Conservation (phyloP, 129 eudicot species). For the Saussurea involucrata region DNA sequence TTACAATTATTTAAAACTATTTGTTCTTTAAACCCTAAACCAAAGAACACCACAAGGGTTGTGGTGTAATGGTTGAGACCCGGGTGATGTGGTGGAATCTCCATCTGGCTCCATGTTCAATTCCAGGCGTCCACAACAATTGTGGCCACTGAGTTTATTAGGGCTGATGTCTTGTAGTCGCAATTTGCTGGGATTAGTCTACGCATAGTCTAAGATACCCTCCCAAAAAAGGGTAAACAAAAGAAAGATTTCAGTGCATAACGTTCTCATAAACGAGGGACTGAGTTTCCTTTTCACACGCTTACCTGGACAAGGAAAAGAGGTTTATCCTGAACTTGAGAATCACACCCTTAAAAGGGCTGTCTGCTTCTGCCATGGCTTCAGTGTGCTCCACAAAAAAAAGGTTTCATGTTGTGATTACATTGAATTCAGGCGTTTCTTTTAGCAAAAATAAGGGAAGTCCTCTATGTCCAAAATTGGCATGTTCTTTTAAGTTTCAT, state of each 20-base stretch:
- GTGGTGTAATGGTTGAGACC: too few relatives aligned
- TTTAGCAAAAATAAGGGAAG: not conserved
- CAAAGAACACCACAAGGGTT: not conserved
- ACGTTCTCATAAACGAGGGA: not conserved
- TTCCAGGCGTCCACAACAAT: too few relatives aligned
- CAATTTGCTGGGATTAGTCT: too few relatives aligned
- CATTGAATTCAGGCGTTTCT: not conserved
- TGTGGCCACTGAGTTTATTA: too few relatives aligned
- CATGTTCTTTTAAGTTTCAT: not conserved
- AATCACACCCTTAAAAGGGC: not conserved
- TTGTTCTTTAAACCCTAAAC: not conserved
- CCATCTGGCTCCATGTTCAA: too few relatives aligned
- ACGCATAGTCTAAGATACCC: too few relatives aligned
- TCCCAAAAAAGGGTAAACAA: not conserved
- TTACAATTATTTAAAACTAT: not conserved
- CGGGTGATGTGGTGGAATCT: too few relatives aligned
- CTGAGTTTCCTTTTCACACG: not conserved
- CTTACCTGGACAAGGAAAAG: not conserved
- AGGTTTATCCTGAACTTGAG: not conserved
- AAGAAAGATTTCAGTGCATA: not conserved
- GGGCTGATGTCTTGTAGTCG: too few relatives aligned
- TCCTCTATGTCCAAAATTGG: not conserved
- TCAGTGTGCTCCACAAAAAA: not conserved
- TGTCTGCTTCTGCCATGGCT: not conserved
- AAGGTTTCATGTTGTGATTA: not conserved